These are phyloP conservation scores for Rutstroemia sp. DNA, from an alignment of 2,329 filamentous ascomycete species.

Conservation along the genomic window DNA sequence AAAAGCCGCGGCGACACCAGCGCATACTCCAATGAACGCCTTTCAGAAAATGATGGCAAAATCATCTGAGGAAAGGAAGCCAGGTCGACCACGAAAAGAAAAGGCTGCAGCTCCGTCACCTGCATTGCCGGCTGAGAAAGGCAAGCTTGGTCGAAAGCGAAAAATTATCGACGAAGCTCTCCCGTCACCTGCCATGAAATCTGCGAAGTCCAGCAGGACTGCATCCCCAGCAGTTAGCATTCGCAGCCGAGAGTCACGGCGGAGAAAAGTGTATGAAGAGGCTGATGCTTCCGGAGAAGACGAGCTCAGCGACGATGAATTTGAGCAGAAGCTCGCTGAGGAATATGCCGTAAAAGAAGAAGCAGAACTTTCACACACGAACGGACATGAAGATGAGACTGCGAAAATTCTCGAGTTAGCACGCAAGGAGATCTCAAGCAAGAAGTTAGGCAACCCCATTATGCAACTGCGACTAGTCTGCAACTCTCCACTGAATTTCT, in stretches of 20 bases:
- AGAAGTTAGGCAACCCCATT: constrained; percentile 88
- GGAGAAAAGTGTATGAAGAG: constrained; percentile 40
- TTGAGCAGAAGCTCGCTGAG: constrained; percentile 68
- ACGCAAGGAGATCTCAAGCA: constrained; percentile 77
- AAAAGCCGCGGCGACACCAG: constrained; percentile 13
- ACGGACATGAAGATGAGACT: constrained; percentile 49
- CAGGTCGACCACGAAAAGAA: constrained; percentile 1
- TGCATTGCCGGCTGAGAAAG: neutral
- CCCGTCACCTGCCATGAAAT: constrained; percentile 52
- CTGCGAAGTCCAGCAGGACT: constrained; percentile 63
- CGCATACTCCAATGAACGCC: constrained; percentile 33
- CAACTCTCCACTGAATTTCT: constrained; percentile 94
- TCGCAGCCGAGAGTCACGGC: constrained; percentile 35
- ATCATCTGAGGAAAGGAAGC: neutral
- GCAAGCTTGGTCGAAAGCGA: constrained; percentile 46
- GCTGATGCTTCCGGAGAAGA: constrained; percentile 54
- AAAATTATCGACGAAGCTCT: constrained; percentile 37
- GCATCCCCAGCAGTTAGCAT: constrained; percentile 57
- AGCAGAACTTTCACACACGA: constrained; percentile 43
- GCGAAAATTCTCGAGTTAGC: constrained; percentile 67
- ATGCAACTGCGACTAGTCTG: constrained; percentile 89
- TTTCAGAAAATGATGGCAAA: constrained; percentile 37
- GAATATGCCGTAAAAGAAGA: constrained; percentile 43
- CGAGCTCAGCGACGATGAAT: constrained; percentile 71
- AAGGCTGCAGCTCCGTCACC: neutral